Evolutionary conservation across 306 rosid genomes (phyloP).

Genomic region (Rosa lucieae): DNA sequence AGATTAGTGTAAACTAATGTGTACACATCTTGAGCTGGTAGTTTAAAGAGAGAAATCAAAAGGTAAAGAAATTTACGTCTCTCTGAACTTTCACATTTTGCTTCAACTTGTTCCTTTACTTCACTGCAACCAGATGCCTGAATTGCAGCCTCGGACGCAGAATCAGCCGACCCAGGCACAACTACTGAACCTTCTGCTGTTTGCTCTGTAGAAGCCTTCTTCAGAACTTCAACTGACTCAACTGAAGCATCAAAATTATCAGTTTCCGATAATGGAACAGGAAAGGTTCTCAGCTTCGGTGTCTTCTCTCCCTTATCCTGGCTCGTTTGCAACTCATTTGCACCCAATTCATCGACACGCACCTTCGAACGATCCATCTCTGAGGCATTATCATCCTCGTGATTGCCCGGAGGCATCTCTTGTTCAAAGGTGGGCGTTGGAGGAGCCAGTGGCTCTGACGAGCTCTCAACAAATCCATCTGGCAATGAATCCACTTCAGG

Average conservation of each 20-base stretch:
- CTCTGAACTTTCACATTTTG: constrained; percentile 49
- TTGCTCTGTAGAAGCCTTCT: constrained; percentile 36
- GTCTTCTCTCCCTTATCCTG: constrained; percentile 45
- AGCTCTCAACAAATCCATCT: constrained; percentile 87
- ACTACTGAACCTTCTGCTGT: constrained; percentile 45
- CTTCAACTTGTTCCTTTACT: constrained; percentile 49
- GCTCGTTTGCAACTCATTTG: constrained; percentile 42
- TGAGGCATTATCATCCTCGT: constrained; percentile 37
- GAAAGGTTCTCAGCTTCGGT: constrained; percentile 40
- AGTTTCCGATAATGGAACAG: constrained; percentile 47
- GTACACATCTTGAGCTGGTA: constrained; percentile 16
- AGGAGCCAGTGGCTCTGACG: constrained; percentile 64
- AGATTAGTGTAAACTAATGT: constrained; percentile 24
- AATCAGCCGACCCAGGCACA: constrained; percentile 26
- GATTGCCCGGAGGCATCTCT: constrained; percentile 47
- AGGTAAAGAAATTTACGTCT: constrained; percentile 48
- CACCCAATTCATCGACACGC: constrained; percentile 29
- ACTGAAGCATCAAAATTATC: constrained; percentile 44
- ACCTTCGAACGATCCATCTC: constrained; percentile 40
- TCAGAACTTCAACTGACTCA: constrained; percentile 36
- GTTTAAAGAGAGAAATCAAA: constrained; percentile 13
- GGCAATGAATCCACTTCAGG: constrained; percentile 91
- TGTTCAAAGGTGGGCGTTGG: constrained; percentile 56
- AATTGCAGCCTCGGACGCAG: constrained; percentile 39
- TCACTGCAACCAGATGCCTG: constrained; percentile 38